phyloP scores from a whole-genome alignment of 257 asterid genomes.

The Leptodermis oblonga region DNA sequence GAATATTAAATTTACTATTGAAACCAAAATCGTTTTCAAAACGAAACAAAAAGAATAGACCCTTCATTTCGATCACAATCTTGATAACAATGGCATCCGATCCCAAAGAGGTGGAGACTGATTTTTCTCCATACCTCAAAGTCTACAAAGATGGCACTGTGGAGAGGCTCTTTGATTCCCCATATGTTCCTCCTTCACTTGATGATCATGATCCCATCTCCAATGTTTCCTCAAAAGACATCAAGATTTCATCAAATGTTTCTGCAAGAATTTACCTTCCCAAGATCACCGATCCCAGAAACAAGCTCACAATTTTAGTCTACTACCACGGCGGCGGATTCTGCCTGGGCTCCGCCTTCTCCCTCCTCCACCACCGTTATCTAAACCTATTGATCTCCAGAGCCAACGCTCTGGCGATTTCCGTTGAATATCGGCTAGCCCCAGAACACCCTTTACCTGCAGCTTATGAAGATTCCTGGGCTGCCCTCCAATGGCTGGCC shows the following conservation, averaged over 20 bases:
- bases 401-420: conserved; percentile 18
- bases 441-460: conserved; percentile 51
- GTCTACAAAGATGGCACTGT: conserved; percentile 33
- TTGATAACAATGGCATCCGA: conserved; percentile 11
- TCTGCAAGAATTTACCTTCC: conserved; percentile 34
- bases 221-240: conserved; percentile 30
- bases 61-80: no score
- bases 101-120: conserved; percentile 12
- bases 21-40: no score
- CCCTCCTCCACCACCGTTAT: conserved; percentile 15
- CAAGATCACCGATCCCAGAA: background rate
- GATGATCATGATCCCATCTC: conserved; percentile 19
- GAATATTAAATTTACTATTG: no score
- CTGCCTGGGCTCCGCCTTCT: conserved; percentile 29
- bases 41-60: no score
- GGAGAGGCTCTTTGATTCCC: conserved; percentile 22
- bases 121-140: conserved; percentile 18
- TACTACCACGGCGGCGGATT: conserved; percentile 31
- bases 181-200: conserved; percentile 19
- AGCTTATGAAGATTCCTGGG: conserved; percentile 44
- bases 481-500: conserved; percentile 31
- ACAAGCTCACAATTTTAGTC: conserved; percentile 31
- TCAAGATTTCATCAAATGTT: conserved; percentile 22
- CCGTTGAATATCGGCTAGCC: conserved; percentile 38
- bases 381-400: conserved; percentile 8